Base-by-base conservation (phyloP, 345 rosid genomes). In the Anastatica hierochuntica region DNA sequence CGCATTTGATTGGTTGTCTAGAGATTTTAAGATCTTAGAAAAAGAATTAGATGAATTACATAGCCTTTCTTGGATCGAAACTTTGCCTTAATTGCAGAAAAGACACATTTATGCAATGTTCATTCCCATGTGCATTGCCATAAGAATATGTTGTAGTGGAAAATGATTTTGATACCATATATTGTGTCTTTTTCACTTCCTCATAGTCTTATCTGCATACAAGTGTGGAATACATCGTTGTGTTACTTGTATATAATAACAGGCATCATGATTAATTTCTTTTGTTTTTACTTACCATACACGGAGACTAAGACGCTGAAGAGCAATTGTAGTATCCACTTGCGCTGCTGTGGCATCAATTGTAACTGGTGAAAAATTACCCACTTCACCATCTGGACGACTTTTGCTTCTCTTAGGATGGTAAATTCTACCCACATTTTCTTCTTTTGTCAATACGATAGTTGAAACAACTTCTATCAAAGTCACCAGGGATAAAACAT, bases 331-430 rank as follows among this genome's bases (percentile, higher is more conserved):
- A 33, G 80, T 88, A 9, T 92, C 94, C 36, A 92, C 97, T 8
- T 92, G 98, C 63, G 97, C 97, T 45, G 95, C 97, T 13, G 90
- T 92, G 55, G 94, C 97, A 48, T 92, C 98, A 40, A 88, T 92
- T 19, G 77, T 92, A 52, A 88, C 95, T 29, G 95, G 98, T 49
- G 96, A 88, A 68, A 67, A 58, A 58, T 70, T 92, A 66, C 98
- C 98, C 66, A 73, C 90, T 39, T 78, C 96, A 21, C 90, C 94
- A 42, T 44, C 66, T 24, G 85, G 88, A 13, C 84, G 95, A 42
- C 68, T 85, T 69, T 73, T 60, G 49, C 90, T 88, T 74, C 74
- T 83, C 27, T 67, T 78, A 26, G 96, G 96, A 73, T 92, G 98
- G 98, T 88, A 83, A 49, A 4, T 43, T 35, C 41, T 18, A 31